Conservation (phyloP, 441 rosid species). For the Viola pubescens region DNA sequence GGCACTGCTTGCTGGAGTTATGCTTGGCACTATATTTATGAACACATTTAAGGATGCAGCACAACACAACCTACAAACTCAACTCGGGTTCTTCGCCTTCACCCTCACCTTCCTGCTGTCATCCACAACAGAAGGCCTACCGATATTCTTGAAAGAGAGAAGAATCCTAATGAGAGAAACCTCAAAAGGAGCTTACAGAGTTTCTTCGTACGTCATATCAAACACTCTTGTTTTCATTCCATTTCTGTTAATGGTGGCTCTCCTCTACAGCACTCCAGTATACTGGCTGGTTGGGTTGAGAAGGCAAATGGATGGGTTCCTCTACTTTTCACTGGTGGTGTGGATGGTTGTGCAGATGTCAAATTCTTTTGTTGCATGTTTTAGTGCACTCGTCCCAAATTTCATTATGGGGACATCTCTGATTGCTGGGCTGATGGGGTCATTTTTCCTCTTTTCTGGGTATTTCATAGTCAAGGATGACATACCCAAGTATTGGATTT, state of each 20-base stretch:
- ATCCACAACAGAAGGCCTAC: constrained; percentile 66
- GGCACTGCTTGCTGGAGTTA: constrained; percentile 58
- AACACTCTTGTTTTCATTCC: constrained; percentile 71
- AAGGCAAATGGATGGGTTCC: constrained; percentile 49
- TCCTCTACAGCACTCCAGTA: constrained; percentile 49
- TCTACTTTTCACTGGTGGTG: constrained; percentile 53
- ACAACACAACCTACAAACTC: constrained; percentile 52
- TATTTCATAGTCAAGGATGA: constrained; percentile 66
- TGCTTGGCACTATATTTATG: constrained; percentile 64
- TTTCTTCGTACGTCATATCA: constrained; percentile 64
- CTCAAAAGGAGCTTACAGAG: constrained; percentile 61
- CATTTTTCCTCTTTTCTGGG: constrained; percentile 77
- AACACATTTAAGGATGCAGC: constrained; percentile 33
- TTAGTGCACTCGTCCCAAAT: constrained; percentile 76
- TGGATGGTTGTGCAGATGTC: constrained; percentile 68
- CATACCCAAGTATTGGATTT: constrained; percentile 67
- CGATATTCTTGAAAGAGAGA: constrained; percentile 69
- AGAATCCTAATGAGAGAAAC: constrained; percentile 55
- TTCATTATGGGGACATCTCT: constrained; percentile 65
- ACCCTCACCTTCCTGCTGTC: constrained; percentile 72
- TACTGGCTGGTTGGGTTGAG: constrained; percentile 74
- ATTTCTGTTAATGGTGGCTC: constrained; percentile 45
- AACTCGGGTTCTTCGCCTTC: constrained; percentile 71
- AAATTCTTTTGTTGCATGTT: constrained; percentile 60
- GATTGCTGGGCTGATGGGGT: constrained; percentile 53